These are phyloP conservation scores for Solanum lignicaule DNA, from an alignment of 257 asterid genomes.

Conservation along the genomic window DNA sequence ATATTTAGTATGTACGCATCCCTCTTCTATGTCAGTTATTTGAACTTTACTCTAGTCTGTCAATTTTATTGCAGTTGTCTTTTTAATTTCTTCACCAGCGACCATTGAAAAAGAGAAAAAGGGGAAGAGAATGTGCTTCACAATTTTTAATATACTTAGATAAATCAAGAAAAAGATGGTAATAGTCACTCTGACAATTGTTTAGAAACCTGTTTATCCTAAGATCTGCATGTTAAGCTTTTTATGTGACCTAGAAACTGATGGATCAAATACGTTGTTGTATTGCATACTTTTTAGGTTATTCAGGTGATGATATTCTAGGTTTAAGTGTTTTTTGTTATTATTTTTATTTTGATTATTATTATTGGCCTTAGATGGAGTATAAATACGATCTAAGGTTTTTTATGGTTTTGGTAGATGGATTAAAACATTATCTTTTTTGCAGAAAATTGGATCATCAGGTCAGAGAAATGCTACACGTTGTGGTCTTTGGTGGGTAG, in stretches of 20 bases:
- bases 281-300: background rate
- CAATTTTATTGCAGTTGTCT: constrained; percentile 9
- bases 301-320: background rate
- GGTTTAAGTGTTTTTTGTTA: background rate
- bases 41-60: background rate
- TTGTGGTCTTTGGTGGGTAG: constrained; percentile 99
- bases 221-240: background rate
- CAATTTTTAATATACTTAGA: background rate
- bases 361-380: background rate
- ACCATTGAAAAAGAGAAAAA: background rate
- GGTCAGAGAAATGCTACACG: constrained; percentile 73
- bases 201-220: background rate
- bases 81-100: background rate
- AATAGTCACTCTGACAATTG: background rate
- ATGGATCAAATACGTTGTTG: background rate
- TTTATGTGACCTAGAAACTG: background rate
- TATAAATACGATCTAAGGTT: background rate
- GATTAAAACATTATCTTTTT: background rate
- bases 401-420: background rate
- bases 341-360: background rate
- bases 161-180: background rate
- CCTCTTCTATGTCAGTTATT: background rate
- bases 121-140: background rate
- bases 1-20: constrained; percentile 45
- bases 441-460: constrained; percentile 71